Evolutionary conservation across 1,139 yeast species (phyloP).

Genomic region (Pichia sorboxylosa): DNA sequence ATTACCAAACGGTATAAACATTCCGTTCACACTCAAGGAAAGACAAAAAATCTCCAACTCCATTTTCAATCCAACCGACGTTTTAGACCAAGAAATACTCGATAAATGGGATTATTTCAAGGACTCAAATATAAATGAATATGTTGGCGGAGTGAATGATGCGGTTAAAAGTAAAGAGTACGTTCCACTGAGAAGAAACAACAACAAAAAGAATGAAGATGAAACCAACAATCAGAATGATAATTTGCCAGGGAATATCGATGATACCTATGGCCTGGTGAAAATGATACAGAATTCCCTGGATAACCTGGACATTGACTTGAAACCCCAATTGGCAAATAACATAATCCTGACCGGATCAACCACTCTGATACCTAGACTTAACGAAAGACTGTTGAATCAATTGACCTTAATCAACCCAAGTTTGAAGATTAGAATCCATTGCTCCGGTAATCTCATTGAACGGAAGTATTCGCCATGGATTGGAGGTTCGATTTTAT

Average conservation of each 20-base stretch:
- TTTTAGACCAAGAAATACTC: slow-evolving; percentile 19
- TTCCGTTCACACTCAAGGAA: slow-evolving; percentile 42
- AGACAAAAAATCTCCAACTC: slow-evolving; percentile 65
- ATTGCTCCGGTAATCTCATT: slow-evolving; percentile 73
- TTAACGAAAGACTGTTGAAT: slow-evolving; percentile 66
- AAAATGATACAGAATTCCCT: slow-evolving; percentile 62
- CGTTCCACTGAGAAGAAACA: slow-evolving; percentile 57
- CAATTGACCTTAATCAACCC: slow-evolving; percentile 71
- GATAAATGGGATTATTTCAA: slow-evolving; percentile 21
- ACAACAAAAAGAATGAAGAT: slow-evolving; percentile 26
- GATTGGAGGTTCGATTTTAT: slow-evolving; percentile 91
- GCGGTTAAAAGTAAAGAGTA: slow-evolving; percentile 38
- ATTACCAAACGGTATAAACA: slow-evolving; percentile 59
- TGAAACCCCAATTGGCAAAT: slow-evolving; percentile 82
- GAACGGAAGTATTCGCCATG: slow-evolving; percentile 84
- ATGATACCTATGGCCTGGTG: slow-evolving; percentile 29
- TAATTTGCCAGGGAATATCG: slow-evolving; percentile 9
- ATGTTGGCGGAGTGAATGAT: slow-evolving; percentile 11
- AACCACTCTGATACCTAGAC: slow-evolving; percentile 73
- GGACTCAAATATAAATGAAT: slow-evolving; percentile 20
- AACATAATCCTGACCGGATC: slow-evolving; percentile 91
- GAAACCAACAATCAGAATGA: slow-evolving; percentile 11
- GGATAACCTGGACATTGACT: slow-evolving; percentile 70
- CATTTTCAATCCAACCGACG: slow-evolving; percentile 50
- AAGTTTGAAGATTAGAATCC: slow-evolving; percentile 81